Conservation (phyloP, 805 yeast species). For the Schizosaccharomyces cryophilus region DNA sequence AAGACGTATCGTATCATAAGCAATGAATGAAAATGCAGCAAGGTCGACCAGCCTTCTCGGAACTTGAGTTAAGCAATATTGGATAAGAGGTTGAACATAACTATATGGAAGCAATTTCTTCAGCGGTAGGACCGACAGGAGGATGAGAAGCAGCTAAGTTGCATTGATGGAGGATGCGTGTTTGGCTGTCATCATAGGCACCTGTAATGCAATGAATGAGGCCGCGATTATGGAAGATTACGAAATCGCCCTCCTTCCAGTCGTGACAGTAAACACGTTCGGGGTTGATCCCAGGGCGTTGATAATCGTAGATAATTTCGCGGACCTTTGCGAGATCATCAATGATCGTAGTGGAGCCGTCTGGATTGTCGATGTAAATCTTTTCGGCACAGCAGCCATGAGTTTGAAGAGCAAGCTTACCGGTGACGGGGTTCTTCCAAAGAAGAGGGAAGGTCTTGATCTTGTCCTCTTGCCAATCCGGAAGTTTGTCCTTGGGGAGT, state of each 20-base stretch:
- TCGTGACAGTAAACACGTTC: slow-evolving; percentile 51
- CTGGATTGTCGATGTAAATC: slow-evolving; percentile 21
- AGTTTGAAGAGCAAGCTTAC: slow-evolving; percentile 58
- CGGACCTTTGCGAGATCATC: slow-evolving; percentile 53
- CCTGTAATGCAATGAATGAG: slow-evolving; percentile 87
- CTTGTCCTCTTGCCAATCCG: slow-evolving; percentile 61
- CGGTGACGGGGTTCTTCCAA: slow-evolving; percentile 79
- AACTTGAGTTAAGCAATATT: too few species aligned
- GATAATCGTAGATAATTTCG: slow-evolving; percentile 39
- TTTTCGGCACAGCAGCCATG: slow-evolving; percentile 71
- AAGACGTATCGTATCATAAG: too few species aligned
- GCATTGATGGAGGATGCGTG: slow-evolving; percentile 79
- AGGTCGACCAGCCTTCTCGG: too few species aligned
- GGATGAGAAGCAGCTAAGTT: slow-evolving; percentile 40
- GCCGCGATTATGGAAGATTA: slow-evolving; percentile 68
- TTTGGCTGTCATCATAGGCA: slow-evolving; percentile 54
- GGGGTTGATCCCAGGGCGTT: slow-evolving; percentile 72
- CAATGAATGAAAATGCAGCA: too few species aligned
- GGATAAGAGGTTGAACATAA: too few species aligned
- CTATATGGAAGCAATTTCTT: not conserved
- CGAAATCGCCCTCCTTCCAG: slow-evolving; percentile 68
- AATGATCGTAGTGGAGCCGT: slow-evolving; percentile 19
- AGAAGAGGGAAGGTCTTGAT: slow-evolving; percentile 61
- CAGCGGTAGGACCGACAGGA: not conserved
- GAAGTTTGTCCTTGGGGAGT: slow-evolving; percentile 37